phyloP scores from a whole-genome alignment of 495 filamentous ascomycete species.

The Neurospora pannonica region DNA sequence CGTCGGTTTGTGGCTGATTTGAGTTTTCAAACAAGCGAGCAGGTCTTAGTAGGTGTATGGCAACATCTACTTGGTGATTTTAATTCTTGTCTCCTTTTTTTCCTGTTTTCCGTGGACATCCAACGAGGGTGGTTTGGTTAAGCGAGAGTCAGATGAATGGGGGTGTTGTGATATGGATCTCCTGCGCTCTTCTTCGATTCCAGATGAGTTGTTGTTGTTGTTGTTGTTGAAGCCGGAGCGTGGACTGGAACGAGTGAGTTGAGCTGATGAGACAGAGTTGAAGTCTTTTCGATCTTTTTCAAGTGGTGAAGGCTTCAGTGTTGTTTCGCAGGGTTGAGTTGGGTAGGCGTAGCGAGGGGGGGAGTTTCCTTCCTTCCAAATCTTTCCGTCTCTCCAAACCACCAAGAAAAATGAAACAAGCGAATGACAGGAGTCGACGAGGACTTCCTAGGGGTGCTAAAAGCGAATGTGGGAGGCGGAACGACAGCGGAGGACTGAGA shows the following conservation, averaged over 20 bases:
- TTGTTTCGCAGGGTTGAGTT: conserved; percentile 4
- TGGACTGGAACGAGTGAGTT: not conserved
- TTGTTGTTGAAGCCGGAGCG: not conserved
- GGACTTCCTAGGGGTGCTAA: conserved; percentile 46
- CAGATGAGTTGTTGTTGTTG: not conserved
- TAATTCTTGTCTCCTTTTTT: not conserved
- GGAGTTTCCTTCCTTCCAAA: conserved; percentile 6
- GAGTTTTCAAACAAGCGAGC: not conserved
- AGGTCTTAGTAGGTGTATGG: conserved; percentile 9
- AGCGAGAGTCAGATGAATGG: conserved; percentile 1
- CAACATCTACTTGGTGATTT: conserved; percentile 10
- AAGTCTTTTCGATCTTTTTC: not conserved
- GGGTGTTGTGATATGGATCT: not conserved
- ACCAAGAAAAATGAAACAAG: conserved; percentile 39
- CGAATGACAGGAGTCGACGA: conserved; percentile 58
- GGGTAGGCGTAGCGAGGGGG: conserved; percentile 2
- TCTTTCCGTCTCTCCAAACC: conserved; percentile 24
- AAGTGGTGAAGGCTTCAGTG: not conserved
- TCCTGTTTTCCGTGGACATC: not conserved
- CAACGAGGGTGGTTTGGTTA: conserved; percentile 4
- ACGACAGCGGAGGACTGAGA: conserved; percentile 29
- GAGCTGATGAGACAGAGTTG: not conserved
- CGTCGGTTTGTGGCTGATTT: not conserved
- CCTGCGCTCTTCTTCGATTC: not conserved
- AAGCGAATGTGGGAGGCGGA: conserved; percentile 41